Evolutionary conservation across 768 basidiomycete species (phyloP), one percentile per base, ranked within the genome.

Genomic region (Macrolepiota albuminosa): DNA sequence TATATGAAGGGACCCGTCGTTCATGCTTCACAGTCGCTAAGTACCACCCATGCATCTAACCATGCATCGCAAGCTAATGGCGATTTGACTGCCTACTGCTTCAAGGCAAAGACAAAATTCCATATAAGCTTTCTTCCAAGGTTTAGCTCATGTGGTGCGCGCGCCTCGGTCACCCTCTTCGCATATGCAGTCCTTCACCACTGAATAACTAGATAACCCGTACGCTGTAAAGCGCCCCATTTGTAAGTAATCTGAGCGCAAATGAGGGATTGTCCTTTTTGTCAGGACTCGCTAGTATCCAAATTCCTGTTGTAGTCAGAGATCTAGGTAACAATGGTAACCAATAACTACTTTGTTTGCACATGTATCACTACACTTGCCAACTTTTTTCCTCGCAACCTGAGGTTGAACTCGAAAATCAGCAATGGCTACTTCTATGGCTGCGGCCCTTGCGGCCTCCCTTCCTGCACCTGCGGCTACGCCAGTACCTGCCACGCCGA

Each of bases 371-470:
- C 71, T 69, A 66, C 31, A 49, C 58, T 61, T 68, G 61, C 48
- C 59, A 43, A 53, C 58, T 62, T 69, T 69, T 65, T 66, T 61
- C 53, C 47, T 59, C 33, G 13, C 4, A 18, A 10, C 10, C n/a
- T 11, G 2, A 29, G 21, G 39, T 50, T 16, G 40, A 18, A 54
- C 31, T 40, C 46, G 18, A 54, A 57, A 61, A 46, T 51, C 61
- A 63, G 75, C 70, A 69, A 87, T 88, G 85, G 83, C 87, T 63
- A 82, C 84, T 36, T 95, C 95, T 46, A 95, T 97, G 92, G 95
- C 95, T 53, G 93, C 93, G 71, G 86, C 93, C 49, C 81, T 96
- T 31, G 93, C 94, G 67, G 94, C 95, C 34, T 87, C 89, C 29
- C 76, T 90, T 33, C 89, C 91, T 50, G 80, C 84, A 63, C 84